Evolutionary conservation across 1,284 basidiomycete species (phyloP).

Genomic region (Binderoboletus segoi): DNA sequence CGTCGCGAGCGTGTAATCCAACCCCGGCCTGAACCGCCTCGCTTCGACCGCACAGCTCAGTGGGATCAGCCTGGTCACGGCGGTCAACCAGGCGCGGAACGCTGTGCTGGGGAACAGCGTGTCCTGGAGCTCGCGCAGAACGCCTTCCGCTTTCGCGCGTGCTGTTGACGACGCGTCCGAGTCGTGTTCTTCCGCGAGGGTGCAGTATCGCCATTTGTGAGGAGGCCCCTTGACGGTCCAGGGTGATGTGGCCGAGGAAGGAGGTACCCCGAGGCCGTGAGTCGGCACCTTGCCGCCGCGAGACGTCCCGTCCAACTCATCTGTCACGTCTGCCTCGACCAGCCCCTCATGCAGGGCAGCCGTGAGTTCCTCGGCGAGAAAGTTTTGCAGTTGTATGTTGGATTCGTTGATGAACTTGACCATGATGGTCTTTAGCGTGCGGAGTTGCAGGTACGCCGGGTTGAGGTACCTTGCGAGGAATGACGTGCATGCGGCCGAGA

Average conservation of each 20-base stretch:
- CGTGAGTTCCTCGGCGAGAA: constrained; percentile 74
- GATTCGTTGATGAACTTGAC: constrained; percentile 88
- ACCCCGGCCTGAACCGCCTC: constrained; percentile 86
- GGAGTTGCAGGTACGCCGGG: constrained; percentile 84
- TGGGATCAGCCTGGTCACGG: constrained; percentile 79
- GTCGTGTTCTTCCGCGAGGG: constrained; percentile 41
- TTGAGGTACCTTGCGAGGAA: constrained; percentile 87
- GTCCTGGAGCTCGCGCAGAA: constrained; percentile 68
- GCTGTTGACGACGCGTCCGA: background rate
- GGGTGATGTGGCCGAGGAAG: constrained; percentile 45
- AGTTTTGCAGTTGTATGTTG: constrained; percentile 87
- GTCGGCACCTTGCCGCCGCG: constrained; percentile 57
- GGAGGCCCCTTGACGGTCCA: constrained; percentile 88
- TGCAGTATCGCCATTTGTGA: constrained; percentile 92
- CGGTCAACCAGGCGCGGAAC: constrained; percentile 89
- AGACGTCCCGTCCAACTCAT: constrained; percentile 60
- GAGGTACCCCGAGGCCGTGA: constrained; percentile 60
- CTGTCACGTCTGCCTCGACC: constrained; percentile 64
- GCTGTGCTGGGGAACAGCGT: constrained; percentile 81
- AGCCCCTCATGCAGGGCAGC: constrained; percentile 67
- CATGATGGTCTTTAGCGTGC: constrained; percentile 81
- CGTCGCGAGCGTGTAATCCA: constrained; percentile 95
- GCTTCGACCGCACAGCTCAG: constrained; percentile 76
- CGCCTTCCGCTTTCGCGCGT: constrained; percentile 48
- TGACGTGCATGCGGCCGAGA: constrained; percentile 62